Evolutionary conservation across 2,329 filamentous ascomycete species (phyloP), one percentile per base, ranked within the genome.

Genomic region (Capronia americana): DNA sequence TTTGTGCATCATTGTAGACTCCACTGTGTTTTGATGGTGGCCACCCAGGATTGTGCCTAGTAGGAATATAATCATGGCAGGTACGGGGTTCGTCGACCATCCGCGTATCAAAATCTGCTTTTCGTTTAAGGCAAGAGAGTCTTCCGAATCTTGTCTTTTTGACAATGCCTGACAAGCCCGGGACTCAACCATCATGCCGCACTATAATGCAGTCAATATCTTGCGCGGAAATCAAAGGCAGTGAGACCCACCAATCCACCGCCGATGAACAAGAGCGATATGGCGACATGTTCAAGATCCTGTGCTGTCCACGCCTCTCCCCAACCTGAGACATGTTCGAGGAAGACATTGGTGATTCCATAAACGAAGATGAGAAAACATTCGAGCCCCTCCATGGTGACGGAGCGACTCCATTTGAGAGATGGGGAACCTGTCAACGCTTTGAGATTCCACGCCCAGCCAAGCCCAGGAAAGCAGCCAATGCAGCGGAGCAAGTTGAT

Each of bases 41-140:
- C 91, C 92, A 75, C 90, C 90, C 93, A 98, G 98, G 91, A 97
- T 95, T 75, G 93, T 87, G 44, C 95, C 95, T 1, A 97, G 83
- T 0, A 97, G 83, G 64, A 97, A 83, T 71, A 98, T 94, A 55
- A 97, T 87, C 3, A 98, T 83, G 0, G 89, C 91, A 0, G 94
- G 95, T 71, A 98, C 86, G 0, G 93, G 93, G 77, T 98, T 97
- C 75, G 95, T 84, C 0, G 93, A 92, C 70, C 92, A 86, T 11
- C 82, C 80, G 77, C 95, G 93, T 6, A 87, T 86, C 62, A 82
- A 84, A 0, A 92, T 92, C 20, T 84, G 77, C 60, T 84, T 79
- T 24, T 70, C 63, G 32, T 58, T 61, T 67, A 69, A 53, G 14
- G 64, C 32, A 57, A 75, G 73, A 8, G 71, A 56, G 46, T 72